Conservation (phyloP, 805 yeast species). For the Zygotorulaspora florentina region DNA sequence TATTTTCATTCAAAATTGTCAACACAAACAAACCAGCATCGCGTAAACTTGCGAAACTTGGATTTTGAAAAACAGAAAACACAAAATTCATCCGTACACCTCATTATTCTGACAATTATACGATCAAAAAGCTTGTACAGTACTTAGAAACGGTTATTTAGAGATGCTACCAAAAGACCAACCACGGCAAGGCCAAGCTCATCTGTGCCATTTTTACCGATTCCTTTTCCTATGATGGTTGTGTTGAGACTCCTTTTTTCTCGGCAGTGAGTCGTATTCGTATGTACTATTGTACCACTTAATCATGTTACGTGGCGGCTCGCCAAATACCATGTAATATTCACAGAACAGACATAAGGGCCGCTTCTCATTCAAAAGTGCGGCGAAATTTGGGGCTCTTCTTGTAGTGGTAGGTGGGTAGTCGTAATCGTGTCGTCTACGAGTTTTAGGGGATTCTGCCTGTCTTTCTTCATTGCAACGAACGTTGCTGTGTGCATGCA, state of each 20-base stretch:
- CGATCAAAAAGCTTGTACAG: too few relatives aligned
- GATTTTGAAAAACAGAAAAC: not conserved
- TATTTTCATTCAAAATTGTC: constrained; percentile 1
- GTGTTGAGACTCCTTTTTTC: constrained; percentile 8
- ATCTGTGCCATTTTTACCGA: constrained; percentile 6
- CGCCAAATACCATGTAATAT: constrained; percentile 48
- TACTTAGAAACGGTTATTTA: too few relatives aligned
- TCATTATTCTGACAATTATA: not conserved
- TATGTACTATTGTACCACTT: constrained; percentile 42
- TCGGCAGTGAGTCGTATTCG: constrained; percentile 25
- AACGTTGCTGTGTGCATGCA: not conserved
- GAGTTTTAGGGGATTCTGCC: not conserved
- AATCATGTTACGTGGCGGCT: constrained; percentile 47
- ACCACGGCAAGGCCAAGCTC: too few relatives aligned
- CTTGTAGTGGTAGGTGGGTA: constrained; percentile 8
- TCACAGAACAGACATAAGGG: constrained; percentile 48
- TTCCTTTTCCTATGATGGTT: constrained; percentile 20
- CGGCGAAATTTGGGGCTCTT: constrained; percentile 25
- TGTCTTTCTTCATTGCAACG: not conserved
- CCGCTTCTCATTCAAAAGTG: constrained; percentile 18
- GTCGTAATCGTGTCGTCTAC: constrained; percentile 15
- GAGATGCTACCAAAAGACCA: too few relatives aligned
- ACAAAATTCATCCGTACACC: not conserved
- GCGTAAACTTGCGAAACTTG: not conserved
- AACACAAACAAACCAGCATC: constrained; percentile 13